Evolutionary conservation across 2,329 filamentous ascomycete species (phyloP).

Genomic region (Paracorniculantispora psalliotae): DNA sequence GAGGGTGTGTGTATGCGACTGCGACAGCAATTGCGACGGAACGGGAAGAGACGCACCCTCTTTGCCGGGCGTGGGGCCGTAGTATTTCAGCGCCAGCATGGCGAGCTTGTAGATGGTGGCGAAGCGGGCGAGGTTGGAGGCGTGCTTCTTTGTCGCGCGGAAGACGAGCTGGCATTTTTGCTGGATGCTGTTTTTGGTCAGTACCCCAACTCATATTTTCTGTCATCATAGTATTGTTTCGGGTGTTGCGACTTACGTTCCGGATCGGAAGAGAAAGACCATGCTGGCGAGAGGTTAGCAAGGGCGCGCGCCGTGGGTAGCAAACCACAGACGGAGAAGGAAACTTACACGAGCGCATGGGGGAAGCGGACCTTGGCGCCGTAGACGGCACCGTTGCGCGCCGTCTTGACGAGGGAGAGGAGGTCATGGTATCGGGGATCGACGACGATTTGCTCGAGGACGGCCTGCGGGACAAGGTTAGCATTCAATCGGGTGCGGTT

Average conservation of each 20-base stretch:
- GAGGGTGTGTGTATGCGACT: no score
- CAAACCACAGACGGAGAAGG: constrained; percentile 33
- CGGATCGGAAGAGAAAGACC: constrained; percentile 93
- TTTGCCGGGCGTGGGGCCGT: constrained; percentile 53
- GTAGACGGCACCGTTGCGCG: constrained; percentile 95
- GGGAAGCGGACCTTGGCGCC: constrained; percentile 97
- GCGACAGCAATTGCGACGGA: no score
- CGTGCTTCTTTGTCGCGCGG: constrained; percentile 84
- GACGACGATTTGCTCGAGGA: constrained; percentile 70
- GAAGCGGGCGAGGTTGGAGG: constrained; percentile 86
- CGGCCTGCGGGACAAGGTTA: constrained; percentile 44
- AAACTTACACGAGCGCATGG: constrained; percentile 74
- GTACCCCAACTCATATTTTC: no score
- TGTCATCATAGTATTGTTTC: background rate
- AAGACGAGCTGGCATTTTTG: constrained; percentile 75
- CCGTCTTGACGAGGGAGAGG: constrained; percentile 81
- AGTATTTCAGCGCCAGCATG: constrained; percentile 69
- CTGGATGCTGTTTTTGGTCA: constrained; percentile 48
- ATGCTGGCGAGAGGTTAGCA: constrained; percentile 51
- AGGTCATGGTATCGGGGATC: constrained; percentile 82
- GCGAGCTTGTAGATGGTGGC: constrained; percentile 83
- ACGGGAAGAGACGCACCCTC: constrained; percentile 38
- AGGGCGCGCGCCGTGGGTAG: background rate
- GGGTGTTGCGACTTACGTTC: constrained; percentile 56
- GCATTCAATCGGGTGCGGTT: background rate